phyloP scores from a whole-genome alignment of 2,329 filamentous ascomycete genomes.

The Colletotrichum navitas region DNA sequence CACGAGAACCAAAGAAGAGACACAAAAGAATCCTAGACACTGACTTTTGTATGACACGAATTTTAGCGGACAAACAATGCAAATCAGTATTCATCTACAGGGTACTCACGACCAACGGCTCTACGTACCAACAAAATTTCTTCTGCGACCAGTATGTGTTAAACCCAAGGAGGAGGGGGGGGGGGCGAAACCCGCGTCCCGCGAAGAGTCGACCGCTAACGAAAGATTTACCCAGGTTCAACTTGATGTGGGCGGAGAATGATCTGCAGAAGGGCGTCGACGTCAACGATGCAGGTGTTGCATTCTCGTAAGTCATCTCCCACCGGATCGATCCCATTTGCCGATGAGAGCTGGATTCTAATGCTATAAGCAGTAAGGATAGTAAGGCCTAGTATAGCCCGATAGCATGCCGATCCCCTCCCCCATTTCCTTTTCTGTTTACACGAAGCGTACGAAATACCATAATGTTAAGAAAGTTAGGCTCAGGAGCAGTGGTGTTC shows the following conservation, averaged over 20 bases:
- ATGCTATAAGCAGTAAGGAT: neutral
- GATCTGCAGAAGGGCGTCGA: neutral
- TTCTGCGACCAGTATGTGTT: constrained; percentile 19
- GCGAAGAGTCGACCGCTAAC: neutral
- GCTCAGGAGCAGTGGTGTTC: no score
- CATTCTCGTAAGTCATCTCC: constrained; percentile 11
- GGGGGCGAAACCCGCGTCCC: neutral
- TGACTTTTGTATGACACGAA: neutral
- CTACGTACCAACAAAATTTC: neutral
- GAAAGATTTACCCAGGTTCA: neutral
- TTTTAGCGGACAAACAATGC: neutral
- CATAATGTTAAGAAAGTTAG: no score
- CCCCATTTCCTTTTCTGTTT: no score
- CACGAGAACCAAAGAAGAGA: no score
- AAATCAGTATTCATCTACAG: constrained; percentile 21
- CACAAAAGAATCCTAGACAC: neutral
- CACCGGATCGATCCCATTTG: neutral
- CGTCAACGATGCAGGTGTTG: constrained; percentile 11
- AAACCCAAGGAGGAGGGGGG: no score
- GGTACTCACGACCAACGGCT: neutral
- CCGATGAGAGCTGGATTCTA: neutral
- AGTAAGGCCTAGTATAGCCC: no score
- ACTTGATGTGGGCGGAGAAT: constrained; percentile 1
- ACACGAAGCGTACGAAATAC: no score
- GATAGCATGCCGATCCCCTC: neutral